A percentile compares a stretch with the other conserved stretches of the same genome.
Conservation (phyloP, 768 basidiomycete species). For the Russula dissimulans region DNA sequence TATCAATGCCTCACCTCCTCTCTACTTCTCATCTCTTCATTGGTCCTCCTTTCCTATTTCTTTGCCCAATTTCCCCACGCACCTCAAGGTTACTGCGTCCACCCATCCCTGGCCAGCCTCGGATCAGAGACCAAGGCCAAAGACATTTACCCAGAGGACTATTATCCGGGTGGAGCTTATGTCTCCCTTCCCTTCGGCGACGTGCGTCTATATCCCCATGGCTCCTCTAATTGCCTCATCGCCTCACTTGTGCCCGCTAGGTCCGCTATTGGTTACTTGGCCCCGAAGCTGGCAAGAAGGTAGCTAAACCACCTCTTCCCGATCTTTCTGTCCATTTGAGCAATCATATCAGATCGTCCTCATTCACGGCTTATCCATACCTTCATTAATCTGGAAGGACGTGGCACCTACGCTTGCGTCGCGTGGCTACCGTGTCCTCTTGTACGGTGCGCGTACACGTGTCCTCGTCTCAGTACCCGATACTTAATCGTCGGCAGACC, state of each 20-base stretch:
- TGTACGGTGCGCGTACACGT: slow-evolving; percentile 46
- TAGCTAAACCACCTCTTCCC: slow-evolving; percentile 21
- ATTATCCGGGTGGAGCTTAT: slow-evolving; percentile 55
- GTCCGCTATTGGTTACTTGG: slow-evolving; percentile 73
- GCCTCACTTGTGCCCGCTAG: slow-evolving; percentile 27
- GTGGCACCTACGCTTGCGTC: slow-evolving; percentile 55
- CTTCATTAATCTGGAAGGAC: slow-evolving; percentile 69
- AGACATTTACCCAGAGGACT: slow-evolving; percentile 65
- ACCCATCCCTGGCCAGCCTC: slow-evolving; percentile 53
- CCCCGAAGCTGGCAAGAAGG: slow-evolving; percentile 57
- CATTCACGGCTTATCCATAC: slow-evolving; percentile 71
- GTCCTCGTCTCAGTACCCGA: not conserved
- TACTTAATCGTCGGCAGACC: slow-evolving; percentile 35
- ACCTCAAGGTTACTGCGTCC: slow-evolving; percentile 39
- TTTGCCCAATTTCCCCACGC: slow-evolving; percentile 58
- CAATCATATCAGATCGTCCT: slow-evolving; percentile 47
- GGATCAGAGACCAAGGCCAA: slow-evolving; percentile 48
- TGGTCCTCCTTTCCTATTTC: slow-evolving; percentile 52
- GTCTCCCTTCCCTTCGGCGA: slow-evolving; percentile 56
- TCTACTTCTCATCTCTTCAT: slow-evolving; percentile 50
- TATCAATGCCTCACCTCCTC: slow-evolving; percentile 39
- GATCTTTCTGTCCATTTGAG: not conserved
- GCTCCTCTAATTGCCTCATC: not conserved
- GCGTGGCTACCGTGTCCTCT: slow-evolving; percentile 60
- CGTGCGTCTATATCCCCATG: slow-evolving; percentile 30